Evolutionary conservation across 495 filamentous ascomycete genomes (phyloP).

Genomic region (Talaromyces borbonicus): DNA sequence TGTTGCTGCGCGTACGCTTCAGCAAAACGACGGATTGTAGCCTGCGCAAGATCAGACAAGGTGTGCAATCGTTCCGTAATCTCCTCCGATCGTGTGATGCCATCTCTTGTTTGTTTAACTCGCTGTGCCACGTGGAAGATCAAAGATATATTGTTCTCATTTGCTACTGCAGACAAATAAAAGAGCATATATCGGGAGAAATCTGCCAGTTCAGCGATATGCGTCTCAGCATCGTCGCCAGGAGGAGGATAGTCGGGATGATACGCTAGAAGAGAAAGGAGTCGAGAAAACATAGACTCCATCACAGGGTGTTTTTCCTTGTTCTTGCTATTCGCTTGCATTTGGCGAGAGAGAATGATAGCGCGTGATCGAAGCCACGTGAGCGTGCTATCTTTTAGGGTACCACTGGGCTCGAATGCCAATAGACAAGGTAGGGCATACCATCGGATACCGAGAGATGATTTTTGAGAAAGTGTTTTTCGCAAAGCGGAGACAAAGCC

Average conservation of each 20-base stretch:
- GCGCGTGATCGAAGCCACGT: constrained; percentile 85
- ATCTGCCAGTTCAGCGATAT: constrained; percentile 61
- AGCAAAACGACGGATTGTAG: constrained; percentile 73
- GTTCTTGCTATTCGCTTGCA: constrained; percentile 28
- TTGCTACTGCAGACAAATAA: constrained; percentile 76
- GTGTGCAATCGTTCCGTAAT: constrained; percentile 56
- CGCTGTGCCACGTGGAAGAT: constrained; percentile 90
- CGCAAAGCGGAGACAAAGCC: constrained; percentile 76
- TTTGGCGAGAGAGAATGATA: constrained; percentile 31
- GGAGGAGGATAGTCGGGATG: constrained; percentile 75
- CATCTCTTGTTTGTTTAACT: constrained; percentile 82
- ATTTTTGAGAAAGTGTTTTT: constrained; percentile 57
- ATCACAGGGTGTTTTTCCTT: constrained; percentile 46
- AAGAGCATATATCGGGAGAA: constrained; percentile 81
- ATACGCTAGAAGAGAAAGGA: constrained; percentile 82
- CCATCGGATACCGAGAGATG: constrained; percentile 49
- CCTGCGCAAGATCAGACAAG: constrained; percentile 80
- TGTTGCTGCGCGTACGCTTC: constrained; percentile 42
- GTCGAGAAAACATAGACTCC: constrained; percentile 75
- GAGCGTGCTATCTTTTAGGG: constrained; percentile 59
- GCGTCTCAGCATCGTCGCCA: constrained; percentile 36
- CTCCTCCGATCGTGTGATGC: constrained; percentile 49
- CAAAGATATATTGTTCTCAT: constrained; percentile 72
- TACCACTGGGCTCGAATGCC: constrained; percentile 71
- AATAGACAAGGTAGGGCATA: constrained; percentile 81